These are phyloP conservation scores for Maudiozyma serrabonitensis DNA, from an alignment of 805 yeast genomes.

Conservation along the genomic window DNA sequence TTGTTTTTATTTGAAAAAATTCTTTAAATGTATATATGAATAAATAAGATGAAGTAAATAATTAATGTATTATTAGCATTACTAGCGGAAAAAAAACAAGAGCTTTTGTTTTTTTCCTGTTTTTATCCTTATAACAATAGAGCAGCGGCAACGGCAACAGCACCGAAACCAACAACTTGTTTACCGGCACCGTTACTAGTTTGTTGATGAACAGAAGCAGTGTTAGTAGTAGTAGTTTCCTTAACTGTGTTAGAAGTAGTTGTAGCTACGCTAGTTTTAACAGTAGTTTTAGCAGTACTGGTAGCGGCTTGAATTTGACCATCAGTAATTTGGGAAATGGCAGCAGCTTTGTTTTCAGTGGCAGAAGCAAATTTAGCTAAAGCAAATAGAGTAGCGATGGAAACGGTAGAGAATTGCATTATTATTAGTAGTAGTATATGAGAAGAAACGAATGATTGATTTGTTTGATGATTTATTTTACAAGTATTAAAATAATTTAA, in stretches of 20 bases:
- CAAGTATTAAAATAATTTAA: too few species aligned
- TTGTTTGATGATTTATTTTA: background rate
- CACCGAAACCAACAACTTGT: slow-evolving; percentile 15
- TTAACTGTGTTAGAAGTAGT: background rate
- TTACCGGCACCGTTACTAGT: slow-evolving; percentile 16
- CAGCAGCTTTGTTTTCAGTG: slow-evolving; percentile 6
- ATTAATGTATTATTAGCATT: background rate
- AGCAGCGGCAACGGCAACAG: slow-evolving; percentile 15
- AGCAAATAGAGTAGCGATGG: slow-evolving; percentile 4
- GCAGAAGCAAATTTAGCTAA: slow-evolving; percentile 5
- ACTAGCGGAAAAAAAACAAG: background rate
- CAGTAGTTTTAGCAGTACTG: background rate
- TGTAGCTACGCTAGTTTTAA: background rate
- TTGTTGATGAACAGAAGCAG: slow-evolving; percentile 5
- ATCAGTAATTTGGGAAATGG: slow-evolving; percentile 11
- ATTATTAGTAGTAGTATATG: background rate
- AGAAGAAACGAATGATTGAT: slow-evolving; percentile 4
- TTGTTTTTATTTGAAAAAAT: too few species aligned
- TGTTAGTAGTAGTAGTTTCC: background rate
- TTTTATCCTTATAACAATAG: slow-evolving; percentile 10
- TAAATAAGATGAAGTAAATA: background rate
- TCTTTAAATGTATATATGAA: too few species aligned
- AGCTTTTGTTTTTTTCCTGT: background rate
- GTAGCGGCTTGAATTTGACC: slow-evolving; percentile 10
- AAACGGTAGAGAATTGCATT: slow-evolving; percentile 6